Evolutionary conservation across 2,329 filamentous ascomycete genomes (phyloP).

Genomic region (Cladobotryum protrusum): DNA sequence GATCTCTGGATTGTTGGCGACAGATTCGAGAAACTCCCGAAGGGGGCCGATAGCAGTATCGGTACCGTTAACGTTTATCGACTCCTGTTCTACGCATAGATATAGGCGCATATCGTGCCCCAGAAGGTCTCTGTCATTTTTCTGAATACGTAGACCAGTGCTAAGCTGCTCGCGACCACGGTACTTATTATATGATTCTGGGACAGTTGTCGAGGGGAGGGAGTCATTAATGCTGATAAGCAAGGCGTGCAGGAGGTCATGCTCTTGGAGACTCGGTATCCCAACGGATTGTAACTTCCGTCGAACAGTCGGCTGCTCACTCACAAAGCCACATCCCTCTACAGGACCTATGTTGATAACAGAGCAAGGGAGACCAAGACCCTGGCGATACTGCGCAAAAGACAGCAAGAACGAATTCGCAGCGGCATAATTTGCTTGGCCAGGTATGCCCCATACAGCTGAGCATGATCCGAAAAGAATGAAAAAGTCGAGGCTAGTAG

Average conservation of each 20-base stretch:
- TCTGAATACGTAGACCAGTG: not conserved
- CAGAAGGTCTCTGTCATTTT: not conserved
- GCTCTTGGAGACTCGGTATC: conserved; percentile 13
- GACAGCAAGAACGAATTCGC: no score
- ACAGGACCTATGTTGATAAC: no score
- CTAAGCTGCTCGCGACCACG: not conserved
- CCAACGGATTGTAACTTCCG: not conserved
- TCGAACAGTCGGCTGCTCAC: not conserved
- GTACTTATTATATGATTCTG: not conserved
- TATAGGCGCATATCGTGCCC: not conserved
- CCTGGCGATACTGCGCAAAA: no score
- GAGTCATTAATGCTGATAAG: not conserved
- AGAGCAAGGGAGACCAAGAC: no score
- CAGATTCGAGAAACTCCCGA: not conserved
- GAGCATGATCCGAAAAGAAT: no score
- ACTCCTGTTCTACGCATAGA: not conserved
- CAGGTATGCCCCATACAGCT: no score
- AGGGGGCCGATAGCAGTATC: not conserved
- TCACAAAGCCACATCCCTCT: no score
- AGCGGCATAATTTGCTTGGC: no score
- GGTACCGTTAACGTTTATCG: not conserved
- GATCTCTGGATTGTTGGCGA: not conserved
- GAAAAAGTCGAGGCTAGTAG: no score
- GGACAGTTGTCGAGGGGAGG: not conserved
- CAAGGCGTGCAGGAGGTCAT: conserved; percentile 13